Evolutionary conservation across 805 yeast species (phyloP).

Genomic region (Schizosaccharomyces cryophilus): DNA sequence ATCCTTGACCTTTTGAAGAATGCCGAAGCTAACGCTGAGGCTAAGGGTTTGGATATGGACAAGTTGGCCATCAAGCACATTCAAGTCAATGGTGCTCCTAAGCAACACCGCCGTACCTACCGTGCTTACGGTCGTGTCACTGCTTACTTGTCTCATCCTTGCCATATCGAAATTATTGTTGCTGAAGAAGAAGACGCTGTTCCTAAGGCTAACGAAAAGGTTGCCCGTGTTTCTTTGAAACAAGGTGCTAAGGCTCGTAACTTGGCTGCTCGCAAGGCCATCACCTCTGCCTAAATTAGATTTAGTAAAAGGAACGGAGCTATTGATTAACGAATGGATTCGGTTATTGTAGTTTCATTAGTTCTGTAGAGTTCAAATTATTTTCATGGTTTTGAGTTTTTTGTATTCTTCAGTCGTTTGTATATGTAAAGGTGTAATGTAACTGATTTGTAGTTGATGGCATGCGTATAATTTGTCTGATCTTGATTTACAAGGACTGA

Average conservation of each 20-base stretch:
- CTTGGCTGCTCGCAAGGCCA: slow-evolving; percentile 3
- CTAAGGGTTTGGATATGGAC: slow-evolving; percentile 92
- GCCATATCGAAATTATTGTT: slow-evolving; percentile 92
- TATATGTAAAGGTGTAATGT: too few relatives aligned
- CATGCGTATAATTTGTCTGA: too few relatives aligned
- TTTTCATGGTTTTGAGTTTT: neutral
- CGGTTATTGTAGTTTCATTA: neutral
- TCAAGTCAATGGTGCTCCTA: slow-evolving; percentile 99
- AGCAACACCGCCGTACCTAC: slow-evolving; percentile 99
- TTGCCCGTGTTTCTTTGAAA: neutral
- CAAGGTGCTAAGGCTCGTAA: slow-evolving; percentile 1
- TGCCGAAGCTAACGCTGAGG: slow-evolving; percentile 96
- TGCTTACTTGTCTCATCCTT: slow-evolving; percentile 96
- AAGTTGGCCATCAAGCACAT: slow-evolving; percentile 90
- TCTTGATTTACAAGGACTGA: too few relatives aligned
- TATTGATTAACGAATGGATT: neutral
- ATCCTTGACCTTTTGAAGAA: slow-evolving; percentile 82
- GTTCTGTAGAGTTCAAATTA: neutral
- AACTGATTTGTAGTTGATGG: too few relatives aligned
- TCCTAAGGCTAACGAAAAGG: slow-evolving; percentile 41
- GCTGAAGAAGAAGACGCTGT: slow-evolving; percentile 88
- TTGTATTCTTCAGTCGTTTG: neutral
- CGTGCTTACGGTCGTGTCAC: slow-evolving; percentile 99
- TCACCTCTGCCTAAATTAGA: neutral
- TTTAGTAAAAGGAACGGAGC: neutral